These are phyloP conservation scores for Podosphaera xanthii DNA, from an alignment of 2,329 filamentous ascomycete species.

Conservation along the genomic window DNA sequence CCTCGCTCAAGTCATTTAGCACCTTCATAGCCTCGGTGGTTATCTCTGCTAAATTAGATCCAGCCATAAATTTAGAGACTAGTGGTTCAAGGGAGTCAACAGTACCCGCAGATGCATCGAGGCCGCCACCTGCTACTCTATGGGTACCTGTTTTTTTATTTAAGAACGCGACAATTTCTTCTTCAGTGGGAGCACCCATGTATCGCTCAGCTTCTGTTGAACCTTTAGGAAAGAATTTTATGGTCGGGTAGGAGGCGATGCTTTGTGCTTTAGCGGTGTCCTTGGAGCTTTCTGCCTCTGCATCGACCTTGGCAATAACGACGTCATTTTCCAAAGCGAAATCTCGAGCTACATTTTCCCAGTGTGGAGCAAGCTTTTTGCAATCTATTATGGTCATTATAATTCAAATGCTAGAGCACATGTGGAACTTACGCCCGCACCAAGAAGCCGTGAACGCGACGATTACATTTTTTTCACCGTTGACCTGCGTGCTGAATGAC, in stretches of 20 bases:
- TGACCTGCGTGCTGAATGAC: conserved; percentile 56
- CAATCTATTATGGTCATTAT: conserved; percentile 42
- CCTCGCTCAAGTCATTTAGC: conserved; percentile 38
- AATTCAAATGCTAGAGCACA: not conserved
- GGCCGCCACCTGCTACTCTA: conserved; percentile 57
- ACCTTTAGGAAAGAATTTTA: conserved; percentile 90
- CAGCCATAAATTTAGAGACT: conserved; percentile 47
- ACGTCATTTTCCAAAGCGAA: conserved; percentile 60
- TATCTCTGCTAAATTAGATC: conserved; percentile 34
- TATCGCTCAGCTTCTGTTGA: conserved; percentile 51
- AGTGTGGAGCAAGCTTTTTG: conserved; percentile 77
- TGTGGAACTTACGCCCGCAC: conserved; percentile 58
- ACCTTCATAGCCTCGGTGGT: conserved; percentile 50
- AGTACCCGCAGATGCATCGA: conserved; percentile 60
- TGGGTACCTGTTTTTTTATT: conserved; percentile 79
- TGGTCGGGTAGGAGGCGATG: conserved; percentile 76
- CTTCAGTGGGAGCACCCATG: conserved; percentile 52
- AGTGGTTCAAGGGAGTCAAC: conserved; percentile 57
- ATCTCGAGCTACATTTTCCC: conserved; percentile 68
- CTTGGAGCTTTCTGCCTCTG: conserved; percentile 71
- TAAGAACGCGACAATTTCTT: conserved; percentile 54
- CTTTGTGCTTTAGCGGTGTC: conserved; percentile 51
- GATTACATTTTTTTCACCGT: conserved; percentile 68
- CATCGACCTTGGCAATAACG: conserved; percentile 84
- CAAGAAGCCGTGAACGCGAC: conserved; percentile 96